A percentile compares a stretch with the other conserved stretches of the same genome.
phyloP scores from a whole-genome alignment of 1,284 basidiomycete species.

The Cryptococcus wingfieldii region DNA sequence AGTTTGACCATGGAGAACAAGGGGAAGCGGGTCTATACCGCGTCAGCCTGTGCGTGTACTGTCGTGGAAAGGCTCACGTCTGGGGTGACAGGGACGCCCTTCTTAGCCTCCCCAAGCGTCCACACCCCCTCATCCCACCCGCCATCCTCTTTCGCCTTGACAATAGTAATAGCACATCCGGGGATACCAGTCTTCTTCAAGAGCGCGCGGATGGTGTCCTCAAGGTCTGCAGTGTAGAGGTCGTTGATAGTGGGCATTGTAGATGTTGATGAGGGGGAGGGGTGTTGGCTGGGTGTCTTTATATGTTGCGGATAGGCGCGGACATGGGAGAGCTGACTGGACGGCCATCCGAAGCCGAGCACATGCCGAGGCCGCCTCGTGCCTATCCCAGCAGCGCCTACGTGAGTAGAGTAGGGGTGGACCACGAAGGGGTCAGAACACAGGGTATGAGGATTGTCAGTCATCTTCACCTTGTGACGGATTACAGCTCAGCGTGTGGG shows the following conservation, averaged over 20 bases:
- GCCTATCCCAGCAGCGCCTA: too few species aligned
- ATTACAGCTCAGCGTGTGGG: too few species aligned
- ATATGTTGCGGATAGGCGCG: too few species aligned
- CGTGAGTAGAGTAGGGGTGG: too few species aligned
- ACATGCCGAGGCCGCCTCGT: too few species aligned
- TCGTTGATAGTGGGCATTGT: background rate
- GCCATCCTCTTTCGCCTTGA: background rate
- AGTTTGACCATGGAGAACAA: slow-evolving; percentile 3
- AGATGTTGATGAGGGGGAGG: background rate
- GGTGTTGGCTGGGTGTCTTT: too few species aligned
- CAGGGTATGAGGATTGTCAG: too few species aligned
- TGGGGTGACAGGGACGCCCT: background rate
- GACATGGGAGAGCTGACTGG: too few species aligned
- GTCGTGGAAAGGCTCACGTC: background rate
- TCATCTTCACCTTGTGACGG: too few species aligned
- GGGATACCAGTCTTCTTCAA: background rate
- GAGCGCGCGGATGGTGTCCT: background rate
- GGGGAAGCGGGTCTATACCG: background rate
- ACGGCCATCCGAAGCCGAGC: too few species aligned
- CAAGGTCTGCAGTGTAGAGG: background rate
- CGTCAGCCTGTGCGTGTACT: background rate
- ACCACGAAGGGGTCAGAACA: too few species aligned
- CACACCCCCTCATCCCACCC: background rate
- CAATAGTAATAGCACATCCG: background rate
- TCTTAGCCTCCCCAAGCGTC: background rate